Conservation (phyloP, 2,329 filamentous ascomycete species). For the Cryoendolithus antarcticus region DNA sequence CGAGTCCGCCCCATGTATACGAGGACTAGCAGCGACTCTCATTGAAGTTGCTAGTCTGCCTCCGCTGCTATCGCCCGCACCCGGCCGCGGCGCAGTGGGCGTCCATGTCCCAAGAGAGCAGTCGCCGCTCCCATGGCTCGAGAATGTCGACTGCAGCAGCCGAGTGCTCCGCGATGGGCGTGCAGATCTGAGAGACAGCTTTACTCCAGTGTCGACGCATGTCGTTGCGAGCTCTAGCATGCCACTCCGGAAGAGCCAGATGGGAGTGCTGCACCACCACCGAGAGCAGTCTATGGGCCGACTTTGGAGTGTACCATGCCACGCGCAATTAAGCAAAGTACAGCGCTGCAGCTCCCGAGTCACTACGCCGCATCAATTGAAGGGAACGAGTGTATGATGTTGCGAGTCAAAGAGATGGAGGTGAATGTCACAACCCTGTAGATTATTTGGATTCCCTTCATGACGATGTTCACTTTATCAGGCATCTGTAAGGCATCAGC, state of each 20-base stretch:
- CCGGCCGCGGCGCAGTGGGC: background rate
- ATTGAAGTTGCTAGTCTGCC: background rate
- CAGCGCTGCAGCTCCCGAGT: too few relatives aligned
- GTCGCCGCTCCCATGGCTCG: slow-evolving; percentile 41
- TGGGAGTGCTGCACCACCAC: too few relatives aligned
- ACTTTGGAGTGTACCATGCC: background rate
- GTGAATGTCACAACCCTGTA: too few relatives aligned
- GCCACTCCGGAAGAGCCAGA: slow-evolving; percentile 18
- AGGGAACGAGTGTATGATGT: too few relatives aligned
- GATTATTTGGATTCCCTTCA: too few relatives aligned
- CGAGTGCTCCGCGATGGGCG: slow-evolving; percentile 31
- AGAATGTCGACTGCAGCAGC: slow-evolving; percentile 42
- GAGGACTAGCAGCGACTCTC: background rate
- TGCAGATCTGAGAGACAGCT: slow-evolving; percentile 35
- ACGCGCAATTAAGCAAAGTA: too few relatives aligned
- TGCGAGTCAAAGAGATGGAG: too few relatives aligned
- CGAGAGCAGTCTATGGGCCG: slow-evolving; percentile 3
- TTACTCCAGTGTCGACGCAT: slow-evolving; percentile 47
- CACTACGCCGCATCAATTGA: too few relatives aligned
- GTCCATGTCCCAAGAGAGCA: slow-evolving; percentile 26
- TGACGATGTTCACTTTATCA: too few relatives aligned
- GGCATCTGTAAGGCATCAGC: too few relatives aligned
- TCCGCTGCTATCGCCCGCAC: background rate
- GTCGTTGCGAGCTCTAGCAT: slow-evolving; percentile 49
- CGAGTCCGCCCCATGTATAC: background rate